Base-by-base conservation (phyloP, 202 grass and related monocot genomes). In the Zizania palustris region DNA sequence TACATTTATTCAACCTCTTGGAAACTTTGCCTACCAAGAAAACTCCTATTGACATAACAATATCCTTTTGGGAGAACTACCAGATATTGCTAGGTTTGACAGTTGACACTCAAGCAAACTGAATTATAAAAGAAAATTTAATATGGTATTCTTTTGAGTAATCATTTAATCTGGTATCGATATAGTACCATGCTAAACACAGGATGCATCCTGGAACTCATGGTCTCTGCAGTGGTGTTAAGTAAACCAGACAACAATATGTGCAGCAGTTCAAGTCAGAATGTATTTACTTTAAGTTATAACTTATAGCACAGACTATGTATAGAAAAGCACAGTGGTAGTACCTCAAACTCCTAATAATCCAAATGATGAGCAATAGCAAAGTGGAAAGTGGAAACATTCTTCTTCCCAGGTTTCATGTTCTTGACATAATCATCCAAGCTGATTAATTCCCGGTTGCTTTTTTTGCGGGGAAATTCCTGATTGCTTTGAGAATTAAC, bases 391-490 rank as follows among this genome's bases (percentile, higher is more conserved):
- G n/a, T n/a, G 28, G 28, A 28, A 45, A 45, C 11, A 45, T 45
- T 80, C 41, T 81, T 63, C 43, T 86, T 79, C 45, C 80, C 67
- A 35, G 85, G 84, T n/a, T 73, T 70, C 88, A 84, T 86, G 49
- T 77, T 90, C 53, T 84, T 72, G 15, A 74, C 76, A 84, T 86
- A 88, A 28, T 78, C 79, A 86, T 83, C 85, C 71, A 88, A 86
- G 75, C 86, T 92, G 65, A 92, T 86, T 44, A 86, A 67, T 38
- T 81, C 61, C 39, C 67, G 80, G 37, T 88, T 85, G 38, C 74
- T 28, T 28, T 28, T 28, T 28, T 28, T 0, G 28, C 28, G 28
- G 28, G 28, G 28, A 28, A 86, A 67, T 38, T 81, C 53, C 39
- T 72, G 80, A 38, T 88, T 85, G 38, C 74, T 83, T 73, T 80